Conservation (phyloP, 2,329 filamentous ascomycete species). For the Colletotrichum noveboracense region DNA sequence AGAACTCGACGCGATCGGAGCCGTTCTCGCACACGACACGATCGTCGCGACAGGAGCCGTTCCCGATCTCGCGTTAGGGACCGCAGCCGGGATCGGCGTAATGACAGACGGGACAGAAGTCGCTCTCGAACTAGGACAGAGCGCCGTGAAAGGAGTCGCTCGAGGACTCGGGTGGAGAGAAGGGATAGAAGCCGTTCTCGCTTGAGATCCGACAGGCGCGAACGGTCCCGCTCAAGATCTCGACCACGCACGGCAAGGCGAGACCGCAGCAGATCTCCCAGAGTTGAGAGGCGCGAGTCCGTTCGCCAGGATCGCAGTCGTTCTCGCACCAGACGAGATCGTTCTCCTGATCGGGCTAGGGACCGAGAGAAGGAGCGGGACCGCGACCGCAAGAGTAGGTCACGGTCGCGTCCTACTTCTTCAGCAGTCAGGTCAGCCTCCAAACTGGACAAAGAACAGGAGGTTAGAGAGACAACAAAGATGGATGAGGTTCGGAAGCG, state of each 20-base stretch:
- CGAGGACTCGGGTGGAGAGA: constrained; percentile 26
- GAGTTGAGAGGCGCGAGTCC: constrained; percentile 18
- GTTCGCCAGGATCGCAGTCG: constrained; percentile 23
- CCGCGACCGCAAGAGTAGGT: constrained; percentile 48
- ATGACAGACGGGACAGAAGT: constrained; percentile 36
- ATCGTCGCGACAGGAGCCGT: constrained; percentile 39
- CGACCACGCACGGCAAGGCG: background rate
- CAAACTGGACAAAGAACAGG: constrained; percentile 40
- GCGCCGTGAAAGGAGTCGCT: constrained; percentile 31
- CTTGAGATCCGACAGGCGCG: constrained; percentile 19
- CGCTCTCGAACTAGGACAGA: constrained; percentile 28
- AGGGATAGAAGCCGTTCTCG: constrained; percentile 35
- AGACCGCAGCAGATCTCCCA: constrained; percentile 36
- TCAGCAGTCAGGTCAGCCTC: constrained; percentile 1
- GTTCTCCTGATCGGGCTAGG: constrained; percentile 25
- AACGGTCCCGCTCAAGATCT: constrained; percentile 16
- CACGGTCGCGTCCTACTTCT: constrained; percentile 44
- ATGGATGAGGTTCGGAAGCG: constrained; percentile 66
- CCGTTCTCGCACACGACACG: constrained; percentile 33
- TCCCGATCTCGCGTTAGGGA: constrained; percentile 33
- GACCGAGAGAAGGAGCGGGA: constrained; percentile 17
- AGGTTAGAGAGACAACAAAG: constrained; percentile 63
- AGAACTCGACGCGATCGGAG: constrained; percentile 35
- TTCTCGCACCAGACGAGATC: constrained; percentile 24
- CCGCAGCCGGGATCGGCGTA: constrained; percentile 41